A percentile compares a stretch with the other conserved stretches of the same genome.
phyloP scores from a whole-genome alignment of 1,284 basidiomycete genomes.

The Papiliotrema laurentii region DNA sequence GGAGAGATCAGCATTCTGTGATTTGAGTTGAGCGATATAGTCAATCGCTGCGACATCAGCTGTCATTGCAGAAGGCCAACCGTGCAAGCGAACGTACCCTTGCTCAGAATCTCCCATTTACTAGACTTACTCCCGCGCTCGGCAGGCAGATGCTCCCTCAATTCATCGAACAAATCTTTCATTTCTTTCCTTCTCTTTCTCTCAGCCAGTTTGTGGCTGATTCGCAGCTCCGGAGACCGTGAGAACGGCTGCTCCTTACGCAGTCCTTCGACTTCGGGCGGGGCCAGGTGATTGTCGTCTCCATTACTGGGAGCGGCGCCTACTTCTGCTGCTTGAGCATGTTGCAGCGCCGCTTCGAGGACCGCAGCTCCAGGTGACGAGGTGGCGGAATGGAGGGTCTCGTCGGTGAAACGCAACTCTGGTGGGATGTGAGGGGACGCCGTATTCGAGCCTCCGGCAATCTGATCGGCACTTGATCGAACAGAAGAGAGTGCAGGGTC shows the following conservation, averaged over 20 bases:
- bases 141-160: constrained; percentile 81
- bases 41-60: constrained; percentile 65
- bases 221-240: constrained; percentile 83
- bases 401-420: constrained; percentile 30
- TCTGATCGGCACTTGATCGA: constrained; percentile 17
- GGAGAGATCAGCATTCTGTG: constrained; percentile 66
- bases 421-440: constrained; percentile 11
- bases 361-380: constrained; percentile 18
- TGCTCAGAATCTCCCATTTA: constrained; percentile 94
- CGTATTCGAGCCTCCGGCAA: constrained; percentile 1
- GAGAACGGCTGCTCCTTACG: constrained; percentile 73
- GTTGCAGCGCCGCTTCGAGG: constrained; percentile 1
- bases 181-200: constrained; percentile 92
- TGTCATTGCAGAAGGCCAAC: no score
- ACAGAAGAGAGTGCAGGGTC: constrained; percentile 34
- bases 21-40: constrained; percentile 72
- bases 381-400: constrained; percentile 29
- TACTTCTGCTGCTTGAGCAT: not conserved
- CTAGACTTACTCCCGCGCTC: constrained; percentile 89
- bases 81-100: constrained; percentile 57
- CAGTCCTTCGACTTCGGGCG: constrained; percentile 11
- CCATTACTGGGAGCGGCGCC: constrained; percentile 2
- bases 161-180: constrained; percentile 93
- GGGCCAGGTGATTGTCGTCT: constrained; percentile 5
- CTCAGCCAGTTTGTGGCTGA: constrained; percentile 92